A percentile compares a stretch with the other conserved stretches of the same genome.
phyloP scores from a whole-genome alignment of 352 stramenopile genomes.

The Globisporangium camurandrum region DNA sequence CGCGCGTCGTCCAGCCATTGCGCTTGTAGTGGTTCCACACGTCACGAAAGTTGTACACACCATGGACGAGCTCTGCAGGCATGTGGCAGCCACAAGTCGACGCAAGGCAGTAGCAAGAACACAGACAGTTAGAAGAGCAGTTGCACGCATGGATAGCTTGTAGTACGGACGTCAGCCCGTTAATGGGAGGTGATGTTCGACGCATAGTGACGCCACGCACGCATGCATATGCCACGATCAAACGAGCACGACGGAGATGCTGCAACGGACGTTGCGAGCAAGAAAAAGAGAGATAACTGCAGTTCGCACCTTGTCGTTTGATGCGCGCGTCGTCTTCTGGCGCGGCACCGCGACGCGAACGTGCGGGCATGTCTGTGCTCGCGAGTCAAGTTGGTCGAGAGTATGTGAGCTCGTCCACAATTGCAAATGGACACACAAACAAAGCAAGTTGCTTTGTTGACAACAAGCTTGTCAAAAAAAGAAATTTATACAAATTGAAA shows the following conservation, averaged over 20 bases:
- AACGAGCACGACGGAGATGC: too few relatives aligned
- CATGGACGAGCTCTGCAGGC: conserved; percentile 23
- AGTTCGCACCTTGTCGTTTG: conserved; percentile 6
- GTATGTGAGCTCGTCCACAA: too few relatives aligned
- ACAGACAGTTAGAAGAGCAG: too few relatives aligned
- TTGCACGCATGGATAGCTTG: too few relatives aligned
- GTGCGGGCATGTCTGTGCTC: conserved; percentile 5
- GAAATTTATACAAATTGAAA: too few relatives aligned
- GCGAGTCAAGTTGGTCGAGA: too few relatives aligned
- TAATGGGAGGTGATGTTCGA: too few relatives aligned
- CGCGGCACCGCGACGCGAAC: background rate
- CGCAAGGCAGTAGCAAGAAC: background rate
- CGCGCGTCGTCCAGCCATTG: conserved; percentile 15
- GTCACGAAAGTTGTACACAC: conserved; percentile 34
- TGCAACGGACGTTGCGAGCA: background rate
- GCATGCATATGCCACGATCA: background rate
- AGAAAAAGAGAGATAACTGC: background rate
- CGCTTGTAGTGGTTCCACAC: conserved; percentile 26
- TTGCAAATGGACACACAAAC: too few relatives aligned
- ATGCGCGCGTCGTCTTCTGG: conserved; percentile 6
- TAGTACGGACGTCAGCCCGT: too few relatives aligned
- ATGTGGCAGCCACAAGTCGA: background rate
- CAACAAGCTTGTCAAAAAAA: too few relatives aligned
- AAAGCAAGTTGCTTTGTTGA: too few relatives aligned
- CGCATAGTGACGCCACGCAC: background rate